Conservation (phyloP, 148 eudicot species). For the Amaranthus hypochondriacus region DNA sequence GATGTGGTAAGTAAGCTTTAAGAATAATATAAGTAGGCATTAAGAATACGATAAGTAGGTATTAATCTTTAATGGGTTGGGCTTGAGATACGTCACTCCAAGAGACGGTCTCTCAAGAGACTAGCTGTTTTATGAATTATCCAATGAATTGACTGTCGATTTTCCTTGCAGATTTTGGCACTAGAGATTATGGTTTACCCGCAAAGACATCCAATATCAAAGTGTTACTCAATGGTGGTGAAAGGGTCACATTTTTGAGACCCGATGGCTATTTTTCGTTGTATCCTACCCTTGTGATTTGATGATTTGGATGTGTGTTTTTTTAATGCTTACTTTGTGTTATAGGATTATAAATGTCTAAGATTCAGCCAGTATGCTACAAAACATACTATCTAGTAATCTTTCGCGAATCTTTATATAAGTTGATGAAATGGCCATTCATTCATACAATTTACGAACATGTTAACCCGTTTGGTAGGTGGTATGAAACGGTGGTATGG, state of each 20-base stretch:
- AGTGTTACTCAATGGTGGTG: slow-evolving; percentile 89
- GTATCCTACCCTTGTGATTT: slow-evolving; percentile 59
- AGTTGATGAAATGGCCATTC: background rate
- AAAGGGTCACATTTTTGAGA: slow-evolving; percentile 74
- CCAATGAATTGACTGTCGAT: slow-evolving; percentile 4
- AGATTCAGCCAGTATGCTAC: background rate
- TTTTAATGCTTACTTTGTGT: background rate
- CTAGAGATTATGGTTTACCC: slow-evolving; percentile 56
- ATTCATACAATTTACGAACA: background rate
- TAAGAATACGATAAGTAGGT: too few species aligned
- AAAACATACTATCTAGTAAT: background rate
- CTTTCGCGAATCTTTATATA: background rate
- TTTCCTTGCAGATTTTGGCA: slow-evolving; percentile 37
- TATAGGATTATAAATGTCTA: background rate
- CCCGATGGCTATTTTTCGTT: slow-evolving; percentile 98
- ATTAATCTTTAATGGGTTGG: too few species aligned
- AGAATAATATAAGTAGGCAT: too few species aligned
- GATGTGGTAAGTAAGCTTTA: too few species aligned
- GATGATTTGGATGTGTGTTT: background rate
- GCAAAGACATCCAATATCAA: slow-evolving; percentile 61
- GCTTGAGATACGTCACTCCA: too few species aligned
- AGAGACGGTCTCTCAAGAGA: too few species aligned
- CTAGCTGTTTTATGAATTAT: background rate
- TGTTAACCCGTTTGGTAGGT: background rate
- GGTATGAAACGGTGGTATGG: too few species aligned